phyloP scores from a whole-genome alignment of 2,329 filamentous ascomycete species.

The Scortechinia acanthostroma region DNA sequence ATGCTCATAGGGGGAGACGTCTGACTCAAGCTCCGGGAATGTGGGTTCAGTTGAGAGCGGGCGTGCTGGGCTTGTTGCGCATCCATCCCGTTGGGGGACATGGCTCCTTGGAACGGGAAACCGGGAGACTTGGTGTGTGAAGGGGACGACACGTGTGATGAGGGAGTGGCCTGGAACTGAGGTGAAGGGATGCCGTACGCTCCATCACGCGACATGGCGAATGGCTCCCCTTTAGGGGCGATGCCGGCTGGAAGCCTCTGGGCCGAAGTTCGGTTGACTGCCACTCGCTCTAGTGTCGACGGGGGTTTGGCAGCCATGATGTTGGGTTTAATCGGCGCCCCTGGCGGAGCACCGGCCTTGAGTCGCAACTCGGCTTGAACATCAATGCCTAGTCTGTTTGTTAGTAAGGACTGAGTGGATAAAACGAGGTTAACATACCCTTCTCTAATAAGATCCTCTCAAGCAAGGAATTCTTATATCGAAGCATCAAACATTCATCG shows the following conservation, averaged over 20 bases:
- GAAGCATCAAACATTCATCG: slow-evolving; percentile 94
- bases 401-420: slow-evolving; percentile 5
- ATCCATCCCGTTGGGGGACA: slow-evolving; percentile 53
- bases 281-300: slow-evolving; percentile 71
- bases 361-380: slow-evolving; percentile 90
- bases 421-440: slow-evolving; percentile 41
- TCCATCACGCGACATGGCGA: slow-evolving; percentile 31
- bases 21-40: slow-evolving; percentile 5
- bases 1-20: slow-evolving; percentile 17
- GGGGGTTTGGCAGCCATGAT: slow-evolving; percentile 19
- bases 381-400: slow-evolving; percentile 67
- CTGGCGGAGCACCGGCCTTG: slow-evolving; percentile 80
- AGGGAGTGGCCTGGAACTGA: slow-evolving; percentile 73
- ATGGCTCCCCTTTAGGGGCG: slow-evolving; percentile 65
- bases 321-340: slow-evolving; percentile 62
- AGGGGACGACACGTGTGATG: slow-evolving; percentile 70
- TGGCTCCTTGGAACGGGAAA: slow-evolving; percentile 48
- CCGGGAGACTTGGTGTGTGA: slow-evolving; percentile 50
- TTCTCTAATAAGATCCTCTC: slow-evolving; percentile 95
- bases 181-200: slow-evolving; percentile 55
- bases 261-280: slow-evolving; percentile 69
- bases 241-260: slow-evolving; percentile 69
- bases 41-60: slow-evolving; percentile 33
- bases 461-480: slow-evolving; percentile 94
- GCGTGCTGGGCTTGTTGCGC: slow-evolving; percentile 36